Percentiles rank a stretch among this genome's conserved stretches.
Conservation (phyloP, 2,329 filamentous ascomycete species). For the Domatiomyces catenatus region DNA sequence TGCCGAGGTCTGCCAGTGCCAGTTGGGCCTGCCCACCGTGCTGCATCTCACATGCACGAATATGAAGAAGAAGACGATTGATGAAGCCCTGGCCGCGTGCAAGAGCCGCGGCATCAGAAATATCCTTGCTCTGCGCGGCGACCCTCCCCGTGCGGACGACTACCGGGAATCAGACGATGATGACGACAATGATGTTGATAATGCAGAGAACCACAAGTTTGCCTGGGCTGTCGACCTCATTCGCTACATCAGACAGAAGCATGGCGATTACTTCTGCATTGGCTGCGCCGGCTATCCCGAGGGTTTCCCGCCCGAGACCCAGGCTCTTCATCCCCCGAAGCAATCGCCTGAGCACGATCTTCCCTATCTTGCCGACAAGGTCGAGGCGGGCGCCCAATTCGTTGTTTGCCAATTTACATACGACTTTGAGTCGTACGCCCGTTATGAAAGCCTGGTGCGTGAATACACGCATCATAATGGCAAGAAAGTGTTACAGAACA, state of each 20-base stretch:
- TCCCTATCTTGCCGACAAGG: conserved; percentile 80
- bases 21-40: conserved; percentile 84
- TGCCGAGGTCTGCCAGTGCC: conserved; percentile 85
- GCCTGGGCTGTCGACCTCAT: conserved; percentile 81
- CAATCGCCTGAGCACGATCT: conserved; percentile 53
- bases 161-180: conserved; percentile 51
- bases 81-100: conserved; percentile 78
- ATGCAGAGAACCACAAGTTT: conserved; percentile 54
- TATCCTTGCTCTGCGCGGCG: conserved; percentile 79
- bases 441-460: conserved; percentile 61
- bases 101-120: conserved; percentile 85
- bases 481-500: conserved; percentile 52
- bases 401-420: conserved; percentile 99
- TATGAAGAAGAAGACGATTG: conserved; percentile 75
- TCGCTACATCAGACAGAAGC: conserved; percentile 65
- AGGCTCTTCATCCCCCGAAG: conserved; percentile 56
- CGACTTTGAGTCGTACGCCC: conserved; percentile 65
- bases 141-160: conserved; percentile 70
- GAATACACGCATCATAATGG: conserved; percentile 57
- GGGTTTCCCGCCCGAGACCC: conserved; percentile 79
- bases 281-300: conserved; percentile 92
- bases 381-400: conserved; percentile 81
- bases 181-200: conserved; percentile 20
- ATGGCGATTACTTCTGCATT: conserved; percentile 92
- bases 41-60: conserved; percentile 96